phyloP scores from a whole-genome alignment of 2,329 filamentous ascomycete genomes.

The Pyrenochaeta sp. region DNA sequence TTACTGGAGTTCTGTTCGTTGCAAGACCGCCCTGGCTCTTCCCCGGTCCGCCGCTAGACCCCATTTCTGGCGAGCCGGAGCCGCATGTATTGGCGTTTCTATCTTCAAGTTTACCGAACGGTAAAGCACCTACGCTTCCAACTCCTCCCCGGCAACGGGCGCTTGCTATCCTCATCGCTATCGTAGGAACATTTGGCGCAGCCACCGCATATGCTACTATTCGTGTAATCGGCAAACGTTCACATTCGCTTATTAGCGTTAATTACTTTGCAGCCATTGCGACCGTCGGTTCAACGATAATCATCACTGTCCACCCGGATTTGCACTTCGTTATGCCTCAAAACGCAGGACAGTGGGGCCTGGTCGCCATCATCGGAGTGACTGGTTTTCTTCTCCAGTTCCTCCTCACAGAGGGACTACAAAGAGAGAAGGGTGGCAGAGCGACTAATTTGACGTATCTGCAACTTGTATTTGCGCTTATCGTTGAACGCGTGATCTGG shows the following conservation, averaged over 20 bases:
- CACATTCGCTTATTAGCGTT: constrained; percentile 80
- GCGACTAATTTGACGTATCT: constrained; percentile 72
- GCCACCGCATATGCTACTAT: constrained; percentile 77
- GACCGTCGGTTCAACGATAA: constrained; percentile 68
- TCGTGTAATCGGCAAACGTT: constrained; percentile 77
- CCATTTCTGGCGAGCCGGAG: constrained; percentile 43
- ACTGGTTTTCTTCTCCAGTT: constrained; percentile 85
- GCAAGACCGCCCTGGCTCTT: constrained; percentile 72
- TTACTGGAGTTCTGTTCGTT: constrained; percentile 81
- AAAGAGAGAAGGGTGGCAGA: constrained; percentile 69
- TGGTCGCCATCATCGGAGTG: constrained; percentile 72
- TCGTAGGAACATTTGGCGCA: constrained; percentile 78
- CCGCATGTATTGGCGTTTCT: constrained; percentile 6
- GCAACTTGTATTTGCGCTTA: constrained; percentile 71
- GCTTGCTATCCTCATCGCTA: constrained; percentile 71
- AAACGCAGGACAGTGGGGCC: constrained; percentile 65
- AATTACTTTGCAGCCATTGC: constrained; percentile 80
- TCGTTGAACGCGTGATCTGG: constrained; percentile 68
- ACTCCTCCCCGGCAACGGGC: constrained; percentile 70
- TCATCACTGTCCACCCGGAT: constrained; percentile 63
- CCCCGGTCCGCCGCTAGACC: constrained; percentile 20
- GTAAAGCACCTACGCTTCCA: constrained; percentile 8
- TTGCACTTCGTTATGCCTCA: constrained; percentile 64
- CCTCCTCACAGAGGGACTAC: constrained; percentile 76
- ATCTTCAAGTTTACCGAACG: not conserved